These are phyloP conservation scores for Sclerotinia sclerotiorum DNA, from an alignment of 2,329 filamentous ascomycete genomes.

Conservation along the genomic window DNA sequence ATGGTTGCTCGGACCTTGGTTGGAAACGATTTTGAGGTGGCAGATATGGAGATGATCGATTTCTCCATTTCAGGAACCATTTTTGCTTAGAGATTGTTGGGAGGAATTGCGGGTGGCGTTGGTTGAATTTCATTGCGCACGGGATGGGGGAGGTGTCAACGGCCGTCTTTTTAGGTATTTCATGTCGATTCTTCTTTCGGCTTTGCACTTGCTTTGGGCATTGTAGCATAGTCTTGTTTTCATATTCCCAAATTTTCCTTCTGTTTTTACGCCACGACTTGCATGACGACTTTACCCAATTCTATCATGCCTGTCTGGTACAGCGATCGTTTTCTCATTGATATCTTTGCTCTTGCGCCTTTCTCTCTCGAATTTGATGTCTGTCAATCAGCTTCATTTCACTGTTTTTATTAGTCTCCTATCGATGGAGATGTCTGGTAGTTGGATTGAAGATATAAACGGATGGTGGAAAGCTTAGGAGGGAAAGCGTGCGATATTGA, in stretches of 20 bases:
- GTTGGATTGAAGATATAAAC: constrained; percentile 32
- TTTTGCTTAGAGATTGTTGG: constrained; percentile 28
- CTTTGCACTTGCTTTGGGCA: constrained; percentile 34
- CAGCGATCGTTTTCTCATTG: constrained; percentile 49
- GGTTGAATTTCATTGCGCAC: constrained; percentile 34
- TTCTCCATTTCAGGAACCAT: not conserved
- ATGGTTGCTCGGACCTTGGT: not conserved
- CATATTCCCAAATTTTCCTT: constrained; percentile 37
- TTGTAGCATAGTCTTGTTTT: constrained; percentile 22
- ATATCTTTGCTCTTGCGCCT: constrained; percentile 27
- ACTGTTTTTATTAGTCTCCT: constrained; percentile 34
- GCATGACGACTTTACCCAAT: constrained; percentile 52
- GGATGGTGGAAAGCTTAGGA: constrained; percentile 22
- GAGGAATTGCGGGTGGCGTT: constrained; percentile 37
- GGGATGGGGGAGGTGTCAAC: constrained; percentile 41
- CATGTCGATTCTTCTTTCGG: constrained; percentile 42
- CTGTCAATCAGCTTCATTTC: constrained; percentile 23
- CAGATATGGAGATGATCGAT: constrained; percentile 6
- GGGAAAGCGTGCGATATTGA: constrained; percentile 20
- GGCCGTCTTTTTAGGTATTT: constrained; percentile 41
- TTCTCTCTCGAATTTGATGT: constrained; percentile 26
- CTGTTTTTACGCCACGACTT: constrained; percentile 47
- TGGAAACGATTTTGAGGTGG: constrained; percentile 21
- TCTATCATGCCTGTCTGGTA: constrained; percentile 62
- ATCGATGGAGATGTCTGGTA: constrained; percentile 31